These are phyloP conservation scores for Xylaria curta DNA, from an alignment of 495 filamentous ascomycete genomes.

Conservation along the genomic window DNA sequence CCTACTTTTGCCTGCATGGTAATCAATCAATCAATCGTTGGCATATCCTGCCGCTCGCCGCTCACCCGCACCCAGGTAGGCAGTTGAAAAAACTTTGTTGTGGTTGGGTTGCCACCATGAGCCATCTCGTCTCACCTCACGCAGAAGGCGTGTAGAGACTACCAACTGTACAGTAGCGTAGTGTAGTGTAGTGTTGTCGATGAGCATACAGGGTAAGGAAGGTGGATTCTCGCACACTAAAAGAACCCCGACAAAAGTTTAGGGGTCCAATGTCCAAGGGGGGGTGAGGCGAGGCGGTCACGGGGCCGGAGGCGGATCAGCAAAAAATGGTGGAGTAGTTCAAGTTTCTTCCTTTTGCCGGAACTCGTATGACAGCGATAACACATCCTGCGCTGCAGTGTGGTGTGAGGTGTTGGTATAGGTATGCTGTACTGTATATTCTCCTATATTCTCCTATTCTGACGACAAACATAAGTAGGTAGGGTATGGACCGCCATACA, in stretches of 20 bases:
- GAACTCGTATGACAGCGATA: constrained; percentile 12
- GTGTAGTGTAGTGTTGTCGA: constrained; percentile 8
- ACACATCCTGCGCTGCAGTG: constrained; percentile 3
- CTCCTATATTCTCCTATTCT: constrained; percentile 12
- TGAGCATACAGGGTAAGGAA: not conserved
- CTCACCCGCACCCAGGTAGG: constrained; percentile 3
- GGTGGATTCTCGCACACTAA: constrained; percentile 6
- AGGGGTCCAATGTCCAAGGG: constrained; percentile 3
- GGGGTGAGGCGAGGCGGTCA: constrained; percentile 25
- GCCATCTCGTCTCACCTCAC: constrained; percentile 17
- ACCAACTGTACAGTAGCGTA: not conserved
- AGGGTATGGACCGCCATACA: not conserved
- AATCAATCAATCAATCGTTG: constrained; percentile 21
- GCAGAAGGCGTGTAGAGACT: not conserved
- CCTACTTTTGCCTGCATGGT: constrained; percentile 21
- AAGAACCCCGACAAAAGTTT: constrained; percentile 1
- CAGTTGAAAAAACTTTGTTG: not conserved
- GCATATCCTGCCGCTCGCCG: constrained; percentile 17
- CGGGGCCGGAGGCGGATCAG: constrained; percentile 18
- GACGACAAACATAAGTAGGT: not conserved
- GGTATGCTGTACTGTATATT: not conserved
- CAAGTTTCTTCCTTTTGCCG: constrained; percentile 10
- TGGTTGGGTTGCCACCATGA: constrained; percentile 20
- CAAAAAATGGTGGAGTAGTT: constrained; percentile 19
- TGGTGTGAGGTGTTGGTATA: not conserved